phyloP scores from a whole-genome alignment of 495 filamentous ascomycete genomes.

The Penicillium crystallinum region DNA sequence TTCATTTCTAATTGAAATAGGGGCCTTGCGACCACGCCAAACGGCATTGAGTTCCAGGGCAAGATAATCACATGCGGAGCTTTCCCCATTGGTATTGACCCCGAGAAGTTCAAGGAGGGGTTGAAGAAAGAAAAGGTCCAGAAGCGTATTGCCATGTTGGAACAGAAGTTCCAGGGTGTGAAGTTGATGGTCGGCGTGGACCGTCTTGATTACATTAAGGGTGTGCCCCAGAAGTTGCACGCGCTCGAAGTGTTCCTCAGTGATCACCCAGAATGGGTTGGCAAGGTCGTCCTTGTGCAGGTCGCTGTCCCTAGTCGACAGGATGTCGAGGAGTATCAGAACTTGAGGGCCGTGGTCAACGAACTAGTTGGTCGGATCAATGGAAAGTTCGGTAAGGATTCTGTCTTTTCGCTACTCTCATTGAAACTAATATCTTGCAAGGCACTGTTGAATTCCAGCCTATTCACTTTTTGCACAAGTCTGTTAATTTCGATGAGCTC shows the following conservation, averaged over 20 bases:
- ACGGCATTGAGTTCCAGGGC: constrained; percentile 80
- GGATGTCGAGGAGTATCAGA: constrained; percentile 97
- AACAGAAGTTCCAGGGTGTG: constrained; percentile 89
- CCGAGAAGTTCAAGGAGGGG: constrained; percentile 87
- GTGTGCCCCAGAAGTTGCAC: constrained; percentile 93
- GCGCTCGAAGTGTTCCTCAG: constrained; percentile 94
- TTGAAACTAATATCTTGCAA: constrained; percentile 23
- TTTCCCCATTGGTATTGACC: constrained; percentile 96
- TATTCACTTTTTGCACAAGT: constrained; percentile 96
- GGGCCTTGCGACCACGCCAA: constrained; percentile 73
- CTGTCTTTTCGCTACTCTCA: background rate
- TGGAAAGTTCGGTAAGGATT: constrained; percentile 69
- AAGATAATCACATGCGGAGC: constrained; percentile 82
- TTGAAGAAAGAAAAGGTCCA: constrained; percentile 80
- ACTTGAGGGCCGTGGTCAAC: constrained; percentile 87
- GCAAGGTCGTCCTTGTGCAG: constrained; percentile 95
- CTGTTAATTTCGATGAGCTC: constrained; percentile 85
- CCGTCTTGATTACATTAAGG: constrained; percentile 96
- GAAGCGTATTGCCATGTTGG: constrained; percentile 76
- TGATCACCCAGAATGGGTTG: constrained; percentile 96
- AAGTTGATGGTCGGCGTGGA: constrained; percentile 97
- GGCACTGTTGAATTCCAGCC: constrained; percentile 96
- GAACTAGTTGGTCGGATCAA: constrained; percentile 94
- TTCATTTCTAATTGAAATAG: constrained; percentile 34
- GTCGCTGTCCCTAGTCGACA: constrained; percentile 90